phyloP scores from a whole-genome alignment of 257 asterid species.

The Asclepias syriaca region DNA sequence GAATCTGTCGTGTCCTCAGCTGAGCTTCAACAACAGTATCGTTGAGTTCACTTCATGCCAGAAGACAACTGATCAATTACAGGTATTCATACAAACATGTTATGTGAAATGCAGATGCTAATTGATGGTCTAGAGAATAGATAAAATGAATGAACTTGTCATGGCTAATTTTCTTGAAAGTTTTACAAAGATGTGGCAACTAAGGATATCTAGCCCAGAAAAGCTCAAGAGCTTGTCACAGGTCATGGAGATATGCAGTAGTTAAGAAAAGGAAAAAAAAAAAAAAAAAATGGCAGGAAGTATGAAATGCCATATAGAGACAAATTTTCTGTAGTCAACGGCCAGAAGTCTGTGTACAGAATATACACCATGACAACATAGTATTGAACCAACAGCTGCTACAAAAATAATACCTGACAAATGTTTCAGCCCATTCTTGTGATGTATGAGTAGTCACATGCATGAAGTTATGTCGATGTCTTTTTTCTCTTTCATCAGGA shows the following conservation, averaged over 20 bases:
- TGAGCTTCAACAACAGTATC: conserved; percentile 90
- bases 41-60: conserved; percentile 68
- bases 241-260: not conserved
- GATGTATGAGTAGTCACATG: conserved; percentile 86
- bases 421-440: conserved; percentile 96
- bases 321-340: not conserved
- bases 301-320: not conserved
- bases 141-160: not conserved
- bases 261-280: not conserved
- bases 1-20: conserved; percentile 70
- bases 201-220: conserved; percentile 1
- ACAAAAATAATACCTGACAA: conserved; percentile 50
- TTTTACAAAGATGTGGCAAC: not conserved
- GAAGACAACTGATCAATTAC: conserved; percentile 11
- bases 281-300: not conserved
- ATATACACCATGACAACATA: not conserved
- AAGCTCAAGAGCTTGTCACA: not conserved
- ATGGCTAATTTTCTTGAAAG: not conserved
- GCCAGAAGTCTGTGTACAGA: not conserved
- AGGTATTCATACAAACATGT: not conserved
- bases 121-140: not conserved
- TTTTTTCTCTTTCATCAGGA: conserved; percentile 74
- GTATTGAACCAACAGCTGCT: not conserved
- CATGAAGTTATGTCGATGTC: conserved; percentile 77
- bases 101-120: not conserved